Percentiles rank a stretch among this genome's conserved stretches.
Evolutionary conservation across 1,284 basidiomycete genomes (phyloP).

Genomic region (Puccinia novopanici): DNA sequence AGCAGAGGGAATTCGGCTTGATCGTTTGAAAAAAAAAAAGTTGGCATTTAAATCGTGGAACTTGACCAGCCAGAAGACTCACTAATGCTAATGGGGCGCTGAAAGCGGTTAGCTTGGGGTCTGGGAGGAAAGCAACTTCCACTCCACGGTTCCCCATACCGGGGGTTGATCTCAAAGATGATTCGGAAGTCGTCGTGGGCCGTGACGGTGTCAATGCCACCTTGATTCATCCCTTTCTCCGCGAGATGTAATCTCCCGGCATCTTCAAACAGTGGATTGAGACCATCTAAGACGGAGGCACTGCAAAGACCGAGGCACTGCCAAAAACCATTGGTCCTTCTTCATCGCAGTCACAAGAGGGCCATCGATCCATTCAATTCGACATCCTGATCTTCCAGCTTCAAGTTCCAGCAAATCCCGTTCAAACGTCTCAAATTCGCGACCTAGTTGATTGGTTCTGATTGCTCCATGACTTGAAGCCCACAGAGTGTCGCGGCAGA

Average conservation of each 20-base stretch:
- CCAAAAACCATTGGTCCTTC: conserved; percentile 81
- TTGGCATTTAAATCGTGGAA: not conserved
- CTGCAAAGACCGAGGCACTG: conserved; percentile 94
- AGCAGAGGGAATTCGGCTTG: conserved; percentile 28
- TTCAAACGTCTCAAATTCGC: conserved; percentile 15
- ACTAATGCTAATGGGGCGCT: not conserved
- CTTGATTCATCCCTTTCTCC: conserved; percentile 82
- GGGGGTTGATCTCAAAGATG: conserved; percentile 90
- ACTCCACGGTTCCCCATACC: conserved; percentile 92
- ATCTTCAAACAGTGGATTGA: conserved; percentile 93
- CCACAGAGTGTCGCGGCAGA: not conserved
- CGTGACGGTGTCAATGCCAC: conserved; percentile 71
- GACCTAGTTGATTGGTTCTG: not conserved
- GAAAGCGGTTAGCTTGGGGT: not conserved
- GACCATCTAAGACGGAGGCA: conserved; percentile 90
- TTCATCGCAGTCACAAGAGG: conserved; percentile 86
- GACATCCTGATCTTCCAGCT: not conserved
- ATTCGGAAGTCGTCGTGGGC: conserved; percentile 89
- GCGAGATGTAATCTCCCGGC: conserved; percentile 79
- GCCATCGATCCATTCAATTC: conserved; percentile 95
- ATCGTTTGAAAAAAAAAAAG: not conserved
- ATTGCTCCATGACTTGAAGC: conserved; percentile 3
- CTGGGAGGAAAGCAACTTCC: conserved; percentile 67
- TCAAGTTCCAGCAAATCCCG: conserved; percentile 30
- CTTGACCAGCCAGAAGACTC: not conserved